Base-by-base conservation (phyloP, 306 rosid species). In the Corylus avellana region DNA sequence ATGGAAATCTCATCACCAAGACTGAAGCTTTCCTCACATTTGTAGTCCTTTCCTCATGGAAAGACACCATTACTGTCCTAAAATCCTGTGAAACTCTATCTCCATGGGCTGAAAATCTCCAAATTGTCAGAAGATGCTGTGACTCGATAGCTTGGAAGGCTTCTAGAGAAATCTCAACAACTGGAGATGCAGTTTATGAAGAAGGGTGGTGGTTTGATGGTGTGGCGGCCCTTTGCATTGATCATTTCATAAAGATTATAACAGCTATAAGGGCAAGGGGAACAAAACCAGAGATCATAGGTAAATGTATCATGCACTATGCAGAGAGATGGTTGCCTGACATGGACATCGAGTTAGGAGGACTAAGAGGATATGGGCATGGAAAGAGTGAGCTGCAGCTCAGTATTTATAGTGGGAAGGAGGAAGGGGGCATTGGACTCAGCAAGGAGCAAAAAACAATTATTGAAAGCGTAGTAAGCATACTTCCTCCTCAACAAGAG, bases 21-120 rank as follows among this genome's bases (percentile, higher is more conserved):
- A 84, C 92, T 1, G 99, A 95, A 82, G 88, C 98, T 57, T 95
- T 93, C 90, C 98, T 95, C 87, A 89, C 99, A 59, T 90, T 91
- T 64, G 93, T 93, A 1, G 91, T 95, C 81, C 96, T 95, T 53
- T 88, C 92, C 71, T 95, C 98, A 44, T 91, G 96, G 98, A 93
- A 91, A 79, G 99, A 95, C 77, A 89, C 97, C 8, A 75, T 93
- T 72, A 79, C 87, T 61, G 96, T 95, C 66, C 90, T 93, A 47
- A 91, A 86, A 77, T 87, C 96, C 69, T 93, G 98, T 70, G 91
- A 91, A 87, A 78, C 81, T 56, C 87, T 95, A 18, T 90, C 93
- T 51, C 98, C 99, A 22, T 95, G 99, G 99, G 92, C 90, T 66
- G 99, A 93, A 71, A 95, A 93, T 83, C 90, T 93, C 75, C 99